Base-by-base conservation (phyloP, 139 green algal species). In the Chlorella sp. region DNA sequence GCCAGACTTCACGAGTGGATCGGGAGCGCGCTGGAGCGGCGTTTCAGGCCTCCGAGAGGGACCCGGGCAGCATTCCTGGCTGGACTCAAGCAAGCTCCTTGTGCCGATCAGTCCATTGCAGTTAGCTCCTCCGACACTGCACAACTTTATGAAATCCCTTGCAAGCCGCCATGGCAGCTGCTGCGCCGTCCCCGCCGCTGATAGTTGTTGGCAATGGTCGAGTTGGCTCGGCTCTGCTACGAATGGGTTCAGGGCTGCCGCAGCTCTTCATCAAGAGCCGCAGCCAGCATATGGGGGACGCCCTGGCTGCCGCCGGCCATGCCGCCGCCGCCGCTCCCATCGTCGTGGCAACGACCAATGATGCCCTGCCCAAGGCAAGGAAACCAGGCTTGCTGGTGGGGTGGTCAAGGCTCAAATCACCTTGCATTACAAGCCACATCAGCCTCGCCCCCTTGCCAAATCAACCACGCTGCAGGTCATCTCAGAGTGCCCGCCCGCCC, bases 401-500 rank as follows among this genome's bases (percentile, higher is more conserved):
- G 4, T 72, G 17, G 28, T 41, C 32, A 14, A 22, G 3, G 64
- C 64, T 72, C 38, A 40, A 26, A 72, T 2, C 32, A 4, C 64
- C 17, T 41, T 72, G 26, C 64, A 41, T 78, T 26, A 86, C 38
- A 8, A 79, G 89, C 88, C 51, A 13, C n/a, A 32, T 32, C 65
- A 5, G n/a, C n/a, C 65, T 32, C 67, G 34, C 34, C 1, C n/a
- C 67, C 70, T 22, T 7, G 67, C 67, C 34, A 6, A 2, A 26
- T 86, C 68, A 1, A 38, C 90, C 26, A 73, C 86, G 11, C 46
- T 54, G 0, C 51, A 85, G 19, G 84, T 94, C 3, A 3, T 90
- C 13, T 34, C 70, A 36, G 64, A 32, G 28, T 90, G 84, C 28
- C 69, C 90, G 20, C 80, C 78, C 1, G 20, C 38, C 13, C 84